Evolutionary conservation across 352 stramenopile species (phyloP), one percentile per base, ranked within the genome.

Genomic region (Stramenopiles sp.): DNA sequence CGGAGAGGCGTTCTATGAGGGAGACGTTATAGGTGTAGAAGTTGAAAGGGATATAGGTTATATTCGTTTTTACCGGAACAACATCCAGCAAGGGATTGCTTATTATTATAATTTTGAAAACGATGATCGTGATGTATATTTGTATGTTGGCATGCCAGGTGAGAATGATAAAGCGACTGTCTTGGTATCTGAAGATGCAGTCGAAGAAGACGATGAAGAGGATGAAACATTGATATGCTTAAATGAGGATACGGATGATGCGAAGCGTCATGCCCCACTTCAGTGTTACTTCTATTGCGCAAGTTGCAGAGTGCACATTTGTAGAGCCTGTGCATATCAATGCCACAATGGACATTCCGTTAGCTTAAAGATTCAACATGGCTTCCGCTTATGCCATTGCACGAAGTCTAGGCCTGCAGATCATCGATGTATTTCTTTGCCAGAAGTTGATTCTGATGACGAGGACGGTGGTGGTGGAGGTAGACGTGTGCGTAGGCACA

Each of bases 161-260:
- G 4, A 78, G 14, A 78, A 78, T 14, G 71, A 78, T 33, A 78
- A 31, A 33, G 71, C 71, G 71, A 78, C 71, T 33, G 30, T 78
- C 31, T 14, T 78, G 71, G 71, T 78, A 33, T 33, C 71, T 14
- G 71, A 78, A 14, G 71, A 78, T 33, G 31, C 4, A 8, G 71
- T 78, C 4, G 71, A 78, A 14, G 71, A 78, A 33, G 71, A 78
- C 22, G 71, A 78, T 4, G 71, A 78, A 4, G 71, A 78, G 71
- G 71, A 78, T 31, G 71, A 78, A 78, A 33, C 4, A 14, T 78
- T 78, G 71, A 78, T 78, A 78, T 78, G 71, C 71, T 33, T 78
- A 31, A 78, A 78, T 78, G 71, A 78, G 14, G 71, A 78, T 14
- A 14, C 4, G 4, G 71, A 78, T 33, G 71, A 78, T 14, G 4